A percentile compares a stretch with the other conserved stretches of the same genome.
These are phyloP conservation scores for Mucor sp. DNA, from an alignment of 371 early-diverging fungal genomes.

Conservation along the genomic window DNA sequence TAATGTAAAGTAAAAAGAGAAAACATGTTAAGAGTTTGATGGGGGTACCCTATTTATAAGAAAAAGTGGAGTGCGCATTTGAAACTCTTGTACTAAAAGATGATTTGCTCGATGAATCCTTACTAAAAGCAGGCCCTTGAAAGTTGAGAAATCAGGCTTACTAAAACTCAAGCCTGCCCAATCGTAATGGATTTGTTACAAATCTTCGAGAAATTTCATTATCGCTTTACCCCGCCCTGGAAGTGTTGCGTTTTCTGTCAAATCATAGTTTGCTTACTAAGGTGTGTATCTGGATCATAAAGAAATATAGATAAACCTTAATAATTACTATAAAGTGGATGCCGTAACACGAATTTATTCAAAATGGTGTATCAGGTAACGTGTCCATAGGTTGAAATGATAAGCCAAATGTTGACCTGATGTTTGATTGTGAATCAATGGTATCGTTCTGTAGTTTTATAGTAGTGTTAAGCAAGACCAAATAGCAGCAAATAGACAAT, in stretches of 20 bases:
- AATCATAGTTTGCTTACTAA: background rate
- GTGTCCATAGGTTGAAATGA: background rate
- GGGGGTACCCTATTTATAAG: conserved; percentile 3
- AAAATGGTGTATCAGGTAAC: conserved; percentile 1
- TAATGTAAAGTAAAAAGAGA: background rate
- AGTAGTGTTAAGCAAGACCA: background rate
- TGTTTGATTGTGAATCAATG: background rate
- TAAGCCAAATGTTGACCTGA: conserved; percentile 1
- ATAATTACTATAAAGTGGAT: background rate
- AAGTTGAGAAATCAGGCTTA: conserved; percentile 3
- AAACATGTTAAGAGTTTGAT: background rate
- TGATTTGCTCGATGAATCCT: conserved; percentile 10
- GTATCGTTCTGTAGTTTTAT: background rate
- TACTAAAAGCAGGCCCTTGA: conserved; percentile 1
- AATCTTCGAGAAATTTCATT: conserved; percentile 2
- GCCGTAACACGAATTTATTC: background rate
- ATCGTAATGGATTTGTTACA: background rate
- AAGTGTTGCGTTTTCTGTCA: background rate
- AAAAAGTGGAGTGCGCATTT: background rate
- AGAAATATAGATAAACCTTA: conserved; percentile 3
- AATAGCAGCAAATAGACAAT: background rate
- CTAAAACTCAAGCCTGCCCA: conserved; percentile 3
- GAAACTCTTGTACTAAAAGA: background rate
- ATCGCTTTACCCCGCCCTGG: background rate
- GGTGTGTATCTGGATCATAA: background rate